Evolutionary conservation across 1,139 yeast species (phyloP), one percentile per base, ranked within the genome.

Genomic region (Diutina neorugosa): DNA sequence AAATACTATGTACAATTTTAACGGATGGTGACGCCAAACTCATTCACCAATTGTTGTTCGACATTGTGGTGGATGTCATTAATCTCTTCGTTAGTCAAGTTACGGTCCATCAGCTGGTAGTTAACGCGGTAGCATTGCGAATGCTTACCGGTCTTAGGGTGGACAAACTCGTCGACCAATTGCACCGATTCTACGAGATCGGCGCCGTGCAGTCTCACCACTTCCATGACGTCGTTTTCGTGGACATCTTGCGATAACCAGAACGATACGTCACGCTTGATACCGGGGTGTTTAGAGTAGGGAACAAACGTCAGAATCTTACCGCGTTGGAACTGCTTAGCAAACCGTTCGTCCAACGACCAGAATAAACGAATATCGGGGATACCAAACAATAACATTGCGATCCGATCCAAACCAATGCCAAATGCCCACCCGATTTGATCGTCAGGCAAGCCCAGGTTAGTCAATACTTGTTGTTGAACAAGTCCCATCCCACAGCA

Each of bases 361-460:
- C 99, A 93, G 69, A 93, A 88, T 51, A 93, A 71, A 58, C 99
- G 77, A 58, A 93, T 93, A 65, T 93, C 99, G 2, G 98, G 98
- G 52, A 93, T 86, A 21, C 94, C 96, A 69, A 91, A 93, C 54
- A 93, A 73, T 19, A 93, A 71, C 98, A 93, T 93, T 52, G 98
- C 98, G 56, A 93, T 82, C 63, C 99, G 78, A 66, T 93, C 99
- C 53, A 93, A 73, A 0, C 99, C 99, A 54, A 94, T 76, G 9
- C 99, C 99, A 69, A 94, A 93, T 0, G 98, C 99, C 98, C 98
- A 93, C 7, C 96, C 95, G 31, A 74, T 57, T 54, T 89, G 80
- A 27, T 84, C 78, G 54, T 80, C 76, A 14, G 74, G 67, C 52
- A 85, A 73, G 0, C 88, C 94, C 1, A 97, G 79, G 59, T 84